Base-by-base conservation (phyloP, 331 rosid species). In the Pyrus hybrid region DNA sequence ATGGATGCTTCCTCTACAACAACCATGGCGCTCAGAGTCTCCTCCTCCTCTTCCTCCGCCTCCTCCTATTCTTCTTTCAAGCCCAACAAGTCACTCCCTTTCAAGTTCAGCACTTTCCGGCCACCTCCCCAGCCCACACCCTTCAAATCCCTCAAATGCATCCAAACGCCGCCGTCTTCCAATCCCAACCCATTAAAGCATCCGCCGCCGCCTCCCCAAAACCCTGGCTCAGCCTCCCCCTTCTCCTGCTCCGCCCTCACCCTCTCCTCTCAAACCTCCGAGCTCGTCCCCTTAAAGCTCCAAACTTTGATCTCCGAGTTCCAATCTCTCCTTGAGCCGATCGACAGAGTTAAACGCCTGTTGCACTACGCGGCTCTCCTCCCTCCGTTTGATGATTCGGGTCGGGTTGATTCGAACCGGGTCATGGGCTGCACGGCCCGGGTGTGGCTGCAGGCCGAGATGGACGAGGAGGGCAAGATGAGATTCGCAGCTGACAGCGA, bases 341-440 rank as follows among this genome's bases (percentile, higher is more conserved):
- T 80, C 32, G 97, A 95, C 3, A 85, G 99, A 13, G 85, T 91
- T n/a, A 87, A 85, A 83, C 87, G 88, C n/a, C 60, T 95, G 18
- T 71, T 95, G 32, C 81, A 79, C 66, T 92, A 84, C 64, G 96
- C 93, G 21, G 64, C 56, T 3, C 84, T 80, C 60, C 84, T 83
- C 23, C 78, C 88, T 0, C 82, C 72, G 17, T 33, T 92, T 43
- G 83, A 73, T 1, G 90, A 88, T 0, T 54, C 89, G 5, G 79
- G 49, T 6, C 87, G 87, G 68, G 85, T 85, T 8, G 93, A 90
- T 68, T 54, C 83, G 45, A 92, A 90, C 85, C 90, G 99, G 79
- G 97, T 95, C 21, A 95, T 95, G 99, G 99, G 99, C 2, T 95
- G 97, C 70, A 95, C 99, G 1, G 90, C 99, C 3, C 89, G 77